Evolutionary conservation across 2,329 filamentous ascomycete genomes (phyloP).

Genomic region (Colletotrichum navitas): DNA sequence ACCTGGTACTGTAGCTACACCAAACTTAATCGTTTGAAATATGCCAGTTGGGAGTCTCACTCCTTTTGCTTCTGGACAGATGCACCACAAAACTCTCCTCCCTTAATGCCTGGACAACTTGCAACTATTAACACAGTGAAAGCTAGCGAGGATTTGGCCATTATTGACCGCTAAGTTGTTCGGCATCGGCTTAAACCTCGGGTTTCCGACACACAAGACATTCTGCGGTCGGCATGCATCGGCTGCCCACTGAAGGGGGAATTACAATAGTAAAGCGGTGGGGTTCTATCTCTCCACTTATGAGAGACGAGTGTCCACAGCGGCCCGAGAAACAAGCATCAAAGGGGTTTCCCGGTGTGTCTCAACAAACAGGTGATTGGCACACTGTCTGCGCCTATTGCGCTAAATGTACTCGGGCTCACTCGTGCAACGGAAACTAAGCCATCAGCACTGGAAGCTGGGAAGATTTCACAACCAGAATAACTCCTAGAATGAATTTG

Average conservation of each 20-base stretch:
- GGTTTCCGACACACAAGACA: background rate
- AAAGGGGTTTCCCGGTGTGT: constrained; percentile 30
- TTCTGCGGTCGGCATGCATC: background rate
- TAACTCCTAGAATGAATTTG: background rate
- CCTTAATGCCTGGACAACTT: too few species aligned
- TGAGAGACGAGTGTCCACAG: background rate
- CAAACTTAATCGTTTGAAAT: background rate
- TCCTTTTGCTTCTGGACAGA: background rate
- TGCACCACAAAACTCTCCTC: too few species aligned
- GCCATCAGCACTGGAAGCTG: background rate
- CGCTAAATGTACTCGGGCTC: background rate
- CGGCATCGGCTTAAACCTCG: constrained; percentile 8
- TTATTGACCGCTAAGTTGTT: constrained; percentile 12
- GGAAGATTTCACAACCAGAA: background rate
- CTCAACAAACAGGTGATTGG: background rate
- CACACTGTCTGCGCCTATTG: background rate
- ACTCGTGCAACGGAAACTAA: background rate
- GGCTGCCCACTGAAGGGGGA: background rate
- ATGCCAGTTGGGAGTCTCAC: background rate
- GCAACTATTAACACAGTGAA: background rate
- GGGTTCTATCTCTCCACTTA: background rate
- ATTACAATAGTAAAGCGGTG: too few species aligned
- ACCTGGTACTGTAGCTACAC: too few species aligned
- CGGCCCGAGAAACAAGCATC: constrained; percentile 31
- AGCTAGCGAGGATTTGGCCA: background rate